Evolutionary conservation across 345 rosid species (phyloP), one percentile per base, ranked within the genome.

Genomic region (Lumnitzera littorea): DNA sequence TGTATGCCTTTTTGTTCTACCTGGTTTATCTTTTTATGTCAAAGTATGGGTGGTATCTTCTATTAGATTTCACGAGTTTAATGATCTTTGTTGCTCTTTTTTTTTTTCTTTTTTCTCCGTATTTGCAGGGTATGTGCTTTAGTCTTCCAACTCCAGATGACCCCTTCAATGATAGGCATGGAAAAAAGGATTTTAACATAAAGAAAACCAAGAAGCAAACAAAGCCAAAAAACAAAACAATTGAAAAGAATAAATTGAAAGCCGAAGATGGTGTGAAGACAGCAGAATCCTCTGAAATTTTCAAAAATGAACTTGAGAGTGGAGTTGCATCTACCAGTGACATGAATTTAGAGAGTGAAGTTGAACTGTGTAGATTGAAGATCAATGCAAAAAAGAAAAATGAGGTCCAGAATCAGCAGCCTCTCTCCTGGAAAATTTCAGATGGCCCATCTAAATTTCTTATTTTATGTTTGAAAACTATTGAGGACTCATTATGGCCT

Each of bases 111-210:
- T 29, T 55, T n/a, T 66, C 63, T 29, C 31, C 46, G 51, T 50
- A 31, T 51, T 10, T 55, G 53, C 76, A 87, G 96, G 96, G 97
- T 17, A 90, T 94, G 99, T 94, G 97, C 65, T 94, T 82, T 73
- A 86, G 87, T 72, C 96, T 92, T 62, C 99, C 99, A 16, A 72
- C 84, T 46, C 82, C 31, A 10, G 86, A 88, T 49, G 85, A 90
- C 71, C 97, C 96, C 0, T 90, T 80, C 80, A 86, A 88, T 69
- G 97, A 94, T 11, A 74, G 64, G 27, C 63, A 63, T 17, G 80
- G 77, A 15, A 92, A 85, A 68, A 61, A 60, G 3, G 77, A 69
- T 3, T 49, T 61, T 1, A 48, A 27, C 17, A 55, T 46, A 46
- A 75, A 62, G 65, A 51, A 50, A 15, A 60, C 41, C 61, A 81